Evolutionary conservation across 768 basidiomycete genomes (phyloP).

Genomic region (Lentinula boryana): DNA sequence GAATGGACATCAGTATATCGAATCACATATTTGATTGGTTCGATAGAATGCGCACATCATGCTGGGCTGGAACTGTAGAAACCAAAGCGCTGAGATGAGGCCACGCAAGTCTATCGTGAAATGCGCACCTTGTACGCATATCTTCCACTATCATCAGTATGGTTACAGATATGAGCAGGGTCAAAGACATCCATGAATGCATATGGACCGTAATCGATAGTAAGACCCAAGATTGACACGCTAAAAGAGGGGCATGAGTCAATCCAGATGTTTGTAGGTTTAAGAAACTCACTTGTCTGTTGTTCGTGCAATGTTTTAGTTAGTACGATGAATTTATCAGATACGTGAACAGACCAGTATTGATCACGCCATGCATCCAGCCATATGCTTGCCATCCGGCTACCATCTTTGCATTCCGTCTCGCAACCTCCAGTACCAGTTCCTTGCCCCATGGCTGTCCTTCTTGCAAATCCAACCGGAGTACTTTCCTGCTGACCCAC

Average conservation of each 20-base stretch:
- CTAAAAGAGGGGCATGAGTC: constrained; percentile 25
- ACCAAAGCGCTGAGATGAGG: neutral
- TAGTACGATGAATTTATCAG: neutral
- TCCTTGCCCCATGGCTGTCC: constrained; percentile 64
- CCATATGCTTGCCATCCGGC: constrained; percentile 95
- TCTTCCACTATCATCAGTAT: constrained; percentile 71
- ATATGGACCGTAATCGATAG: constrained; percentile 84
- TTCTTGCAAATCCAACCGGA: constrained; percentile 40
- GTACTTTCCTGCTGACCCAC: constrained; percentile 63
- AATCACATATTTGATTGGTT: neutral
- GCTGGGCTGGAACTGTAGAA: constrained; percentile 54
- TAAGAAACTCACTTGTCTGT: neutral
- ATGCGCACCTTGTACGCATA: constrained; percentile 61
- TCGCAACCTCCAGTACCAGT: constrained; percentile 72
- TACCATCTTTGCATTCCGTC: constrained; percentile 86
- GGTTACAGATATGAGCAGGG: constrained; percentile 83
- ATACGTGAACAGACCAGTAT: neutral
- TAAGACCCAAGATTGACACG: constrained; percentile 68
- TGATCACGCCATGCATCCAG: constrained; percentile 96
- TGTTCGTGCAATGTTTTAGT: constrained; percentile 5
- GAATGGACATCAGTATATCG: constrained; percentile 4
- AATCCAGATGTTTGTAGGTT: neutral
- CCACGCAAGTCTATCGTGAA: constrained; percentile 14
- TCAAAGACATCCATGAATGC: constrained; percentile 96
- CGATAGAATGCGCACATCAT: constrained; percentile 55